phyloP scores from a whole-genome alignment of 1,284 basidiomycete species.

The Sporisorium scitamineum region DNA sequence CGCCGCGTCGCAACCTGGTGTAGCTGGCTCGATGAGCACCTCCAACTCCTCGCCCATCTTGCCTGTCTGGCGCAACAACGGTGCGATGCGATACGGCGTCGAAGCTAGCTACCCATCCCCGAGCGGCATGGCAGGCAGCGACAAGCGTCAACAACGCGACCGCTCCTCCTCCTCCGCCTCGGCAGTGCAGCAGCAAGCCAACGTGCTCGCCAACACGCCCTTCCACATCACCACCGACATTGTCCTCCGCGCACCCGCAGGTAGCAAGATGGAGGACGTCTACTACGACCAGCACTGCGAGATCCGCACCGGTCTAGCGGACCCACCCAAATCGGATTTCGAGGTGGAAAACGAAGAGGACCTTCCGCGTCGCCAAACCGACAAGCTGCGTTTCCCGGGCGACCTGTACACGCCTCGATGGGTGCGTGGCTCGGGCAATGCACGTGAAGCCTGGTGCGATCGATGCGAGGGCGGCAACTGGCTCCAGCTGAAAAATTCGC shows the following conservation, averaged over 20 bases:
- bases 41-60: conserved; percentile 29
- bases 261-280: conserved; percentile 55
- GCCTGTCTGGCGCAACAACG: conserved; percentile 33
- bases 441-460: conserved; percentile 59
- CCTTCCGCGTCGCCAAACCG: conserved; percentile 49
- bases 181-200: conserved; percentile 42
- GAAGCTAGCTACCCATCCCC: conserved; percentile 31
- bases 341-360: conserved; percentile 51
- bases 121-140: conserved; percentile 28
- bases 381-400: conserved; percentile 57
- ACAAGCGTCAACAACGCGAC: conserved; percentile 47
- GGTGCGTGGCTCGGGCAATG: conserved; percentile 55
- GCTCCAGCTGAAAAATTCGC: conserved; percentile 59
- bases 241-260: conserved; percentile 47
- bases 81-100: conserved; percentile 31
- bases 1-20: conserved; percentile 20
- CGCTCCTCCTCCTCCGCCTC: conserved; percentile 37
- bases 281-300: conserved; percentile 58
- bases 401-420: conserved; percentile 60
- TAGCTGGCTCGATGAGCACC: conserved; percentile 20
- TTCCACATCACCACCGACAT: conserved; percentile 57
- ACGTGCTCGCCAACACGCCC: conserved; percentile 43
- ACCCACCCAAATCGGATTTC: conserved; percentile 49
- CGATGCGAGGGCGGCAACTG: conserved; percentile 58
- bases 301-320: conserved; percentile 40